A percentile compares a stretch with the other conserved stretches of the same genome.
Evolutionary conservation across 305 asterid species (phyloP).

Genomic region (Solanum hybrid): DNA sequence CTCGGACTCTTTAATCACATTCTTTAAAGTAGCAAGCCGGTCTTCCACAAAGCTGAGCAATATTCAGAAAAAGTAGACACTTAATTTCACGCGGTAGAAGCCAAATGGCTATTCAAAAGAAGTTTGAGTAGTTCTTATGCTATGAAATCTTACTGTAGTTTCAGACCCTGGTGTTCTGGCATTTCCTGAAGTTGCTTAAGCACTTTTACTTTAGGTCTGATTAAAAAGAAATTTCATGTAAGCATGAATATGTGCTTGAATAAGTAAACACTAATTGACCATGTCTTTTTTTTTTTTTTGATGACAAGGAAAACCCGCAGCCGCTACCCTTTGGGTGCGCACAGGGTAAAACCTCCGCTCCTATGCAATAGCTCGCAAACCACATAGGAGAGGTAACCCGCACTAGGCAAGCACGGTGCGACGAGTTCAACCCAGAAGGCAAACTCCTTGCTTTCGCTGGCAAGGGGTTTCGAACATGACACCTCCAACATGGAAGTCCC

Average conservation of each 20-base stretch:
- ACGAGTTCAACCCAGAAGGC: too few relatives aligned
- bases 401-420: too few relatives aligned
- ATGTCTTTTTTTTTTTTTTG: neutral
- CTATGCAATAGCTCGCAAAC: too few relatives aligned
- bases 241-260: neutral
- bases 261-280: neutral
- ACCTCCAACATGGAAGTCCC: too few relatives aligned
- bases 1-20: slow-evolving; percentile 76
- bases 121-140: neutral
- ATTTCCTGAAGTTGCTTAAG: slow-evolving; percentile 80
- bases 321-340: too few relatives aligned
- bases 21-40: slow-evolving; percentile 70
- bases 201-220: slow-evolving; percentile 85
- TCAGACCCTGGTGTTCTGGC: slow-evolving; percentile 83
- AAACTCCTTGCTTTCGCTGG: too few relatives aligned
- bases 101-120: neutral
- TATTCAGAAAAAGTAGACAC: neutral
- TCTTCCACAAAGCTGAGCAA: slow-evolving; percentile 82
- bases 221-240: neutral
- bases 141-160: slow-evolving; percentile 57
- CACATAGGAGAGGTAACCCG: too few relatives aligned
- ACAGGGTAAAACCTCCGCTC: too few relatives aligned
- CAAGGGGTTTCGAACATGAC: too few relatives aligned
- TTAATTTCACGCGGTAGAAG: neutral
- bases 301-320: too few relatives aligned